Conservation (phyloP, 257 asterid genomes). For the Fraxinus quadrangulata region DNA sequence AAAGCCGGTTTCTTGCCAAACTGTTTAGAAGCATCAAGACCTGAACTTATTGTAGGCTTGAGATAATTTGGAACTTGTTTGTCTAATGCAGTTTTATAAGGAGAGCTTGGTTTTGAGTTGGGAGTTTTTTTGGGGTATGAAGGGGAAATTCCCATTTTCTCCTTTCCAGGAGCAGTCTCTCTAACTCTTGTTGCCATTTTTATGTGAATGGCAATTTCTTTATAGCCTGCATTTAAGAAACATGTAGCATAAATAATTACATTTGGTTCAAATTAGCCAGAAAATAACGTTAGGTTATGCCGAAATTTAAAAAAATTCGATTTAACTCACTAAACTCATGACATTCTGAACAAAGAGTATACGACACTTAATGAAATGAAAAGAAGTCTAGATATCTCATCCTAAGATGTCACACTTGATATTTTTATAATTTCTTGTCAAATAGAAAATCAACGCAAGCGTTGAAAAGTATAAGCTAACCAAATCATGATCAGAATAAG, state of each 20-base stretch:
- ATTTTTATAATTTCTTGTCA: no score
- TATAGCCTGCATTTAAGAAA: constrained; percentile 30
- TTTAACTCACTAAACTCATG: no score
- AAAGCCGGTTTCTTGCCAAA: constrained; percentile 39
- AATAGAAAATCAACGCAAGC: no score
- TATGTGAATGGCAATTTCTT: background rate
- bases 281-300: no score
- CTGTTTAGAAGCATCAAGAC: constrained; percentile 28
- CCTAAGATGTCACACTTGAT: no score
- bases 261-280: background rate
- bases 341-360: no score
- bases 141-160: constrained; percentile 58
- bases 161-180: constrained; percentile 43
- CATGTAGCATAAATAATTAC: background rate
- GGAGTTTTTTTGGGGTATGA: constrained; percentile 32
- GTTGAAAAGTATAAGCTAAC: no score
- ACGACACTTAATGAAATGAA: no score
- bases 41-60: constrained; percentile 48
- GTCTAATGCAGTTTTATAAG: constrained; percentile 29
- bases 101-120: constrained; percentile 26
- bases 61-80: constrained; percentile 52
- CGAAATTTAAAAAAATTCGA: no score
- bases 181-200: constrained; percentile 60
- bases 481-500: no score
- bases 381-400: no score